Base-by-base conservation (phyloP, 352 stramenopile genomes). In the Thraustochytrium sp. region DNA sequence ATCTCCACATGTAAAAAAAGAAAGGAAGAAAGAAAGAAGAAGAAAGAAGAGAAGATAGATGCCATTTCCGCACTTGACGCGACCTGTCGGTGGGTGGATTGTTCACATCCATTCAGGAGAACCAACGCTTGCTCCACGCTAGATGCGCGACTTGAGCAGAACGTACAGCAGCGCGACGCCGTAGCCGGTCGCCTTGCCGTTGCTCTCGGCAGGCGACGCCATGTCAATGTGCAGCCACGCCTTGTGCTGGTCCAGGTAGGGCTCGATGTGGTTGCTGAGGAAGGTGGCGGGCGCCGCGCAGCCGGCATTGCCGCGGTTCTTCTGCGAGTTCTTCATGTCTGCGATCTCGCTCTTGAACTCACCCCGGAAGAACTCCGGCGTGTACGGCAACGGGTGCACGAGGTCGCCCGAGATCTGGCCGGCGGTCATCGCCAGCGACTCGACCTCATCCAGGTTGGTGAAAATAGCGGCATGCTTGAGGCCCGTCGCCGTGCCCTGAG, bases 251-350 rank as follows among this genome's bases (percentile, higher is more conserved):
- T 90, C 86, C 82, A 96, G 92, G 75, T 89, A 92, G 4, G 88
- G 82, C 73, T 92, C 90, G 54, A 98, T 85, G 88, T 98, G 94
- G 85, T 94, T 94, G 78, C 91, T 94, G 82, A 98, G 96, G 83
- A 98, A 98, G 9, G 86, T 98, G 93, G 31, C 93, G 94, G 9
- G 95, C 94, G 86, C 95, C 98, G 54, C 90, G 26, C 92, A 90
- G 86, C 97, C 94, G 5, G 89, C 94, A 87, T 97, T 97, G 34
- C 87, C 85, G 48, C 94, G 90, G 87, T 97, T 94, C 87, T 96
- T 96, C 63, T 97, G 94, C 59, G 89, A 95, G 88, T 98, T 98
- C 87, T 98, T 98, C 94, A 98, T 98, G 86, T 98, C 94, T 2
- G 95, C 94, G 29, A 98, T 90, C 23, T 91, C 89, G 84, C 89